Evolutionary conservation across 2,329 filamentous ascomycete species (phyloP).

Genomic region (Penicillium sp.): DNA sequence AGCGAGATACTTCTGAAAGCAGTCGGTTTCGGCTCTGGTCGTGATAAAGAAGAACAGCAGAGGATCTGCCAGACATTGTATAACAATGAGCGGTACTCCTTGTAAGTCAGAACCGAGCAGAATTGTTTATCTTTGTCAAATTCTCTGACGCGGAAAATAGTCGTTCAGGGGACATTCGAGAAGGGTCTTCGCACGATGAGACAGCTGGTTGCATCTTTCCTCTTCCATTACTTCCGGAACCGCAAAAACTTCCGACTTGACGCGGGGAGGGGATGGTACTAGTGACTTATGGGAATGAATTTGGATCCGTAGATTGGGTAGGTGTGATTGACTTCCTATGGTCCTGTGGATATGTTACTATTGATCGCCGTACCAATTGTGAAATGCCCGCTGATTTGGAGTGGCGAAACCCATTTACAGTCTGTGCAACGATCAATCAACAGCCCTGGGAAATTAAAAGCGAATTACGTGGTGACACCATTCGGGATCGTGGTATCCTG

Average conservation of each 20-base stretch:
- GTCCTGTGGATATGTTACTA: too few species aligned
- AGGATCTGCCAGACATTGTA: constrained; percentile 4
- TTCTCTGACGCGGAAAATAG: background rate
- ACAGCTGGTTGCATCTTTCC: constrained; percentile 2
- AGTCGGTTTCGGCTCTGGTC: background rate
- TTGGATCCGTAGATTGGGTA: too few species aligned
- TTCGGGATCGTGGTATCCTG: too few species aligned
- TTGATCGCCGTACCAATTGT: too few species aligned
- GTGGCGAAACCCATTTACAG: too few species aligned
- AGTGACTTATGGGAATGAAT: too few species aligned
- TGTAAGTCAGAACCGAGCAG: constrained; percentile 4
- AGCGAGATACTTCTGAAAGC: constrained; percentile 2
- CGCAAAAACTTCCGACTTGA: constrained; percentile 1
- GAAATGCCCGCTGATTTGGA: too few species aligned
- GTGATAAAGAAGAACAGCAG: constrained; percentile 3
- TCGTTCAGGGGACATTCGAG: background rate
- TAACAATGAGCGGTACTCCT: constrained; percentile 6
- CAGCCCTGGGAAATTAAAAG: too few species aligned
- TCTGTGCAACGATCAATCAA: too few species aligned
- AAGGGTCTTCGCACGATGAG: background rate
- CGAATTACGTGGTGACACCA: too few species aligned
- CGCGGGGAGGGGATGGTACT: too few species aligned
- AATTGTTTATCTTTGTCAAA: background rate
- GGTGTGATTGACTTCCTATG: too few species aligned
- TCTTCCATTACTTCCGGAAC: constrained; percentile 2